phyloP scores from a whole-genome alignment of 768 basidiomycete species.

The Termitomyces sp. region DNA sequence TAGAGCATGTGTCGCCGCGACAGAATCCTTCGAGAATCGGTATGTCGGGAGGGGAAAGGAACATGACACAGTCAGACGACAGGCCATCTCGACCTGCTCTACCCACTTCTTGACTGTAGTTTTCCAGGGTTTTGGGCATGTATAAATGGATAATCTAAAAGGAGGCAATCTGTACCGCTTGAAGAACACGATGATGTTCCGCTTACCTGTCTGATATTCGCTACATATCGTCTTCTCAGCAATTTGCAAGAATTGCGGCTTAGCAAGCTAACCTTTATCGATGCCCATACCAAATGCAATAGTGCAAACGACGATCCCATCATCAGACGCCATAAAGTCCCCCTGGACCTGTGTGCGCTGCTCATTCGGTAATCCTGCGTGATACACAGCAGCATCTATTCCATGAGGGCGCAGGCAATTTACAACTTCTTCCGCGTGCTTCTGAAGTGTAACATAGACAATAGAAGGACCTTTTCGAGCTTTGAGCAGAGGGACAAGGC shows the following conservation, averaged over 20 bases:
- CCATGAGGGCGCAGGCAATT: conserved; percentile 8
- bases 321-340: conserved; percentile 11
- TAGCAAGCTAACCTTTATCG: conserved; percentile 4
- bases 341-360: conserved; percentile 9
- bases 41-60: conserved; percentile 41
- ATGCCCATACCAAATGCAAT: conserved; percentile 14
- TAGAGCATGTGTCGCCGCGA: conserved; percentile 45
- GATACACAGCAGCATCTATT: conserved; percentile 15
- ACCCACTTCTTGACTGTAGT: conserved; percentile 18
- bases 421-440: conserved; percentile 12
- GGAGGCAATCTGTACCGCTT: not conserved
- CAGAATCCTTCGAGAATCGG: conserved; percentile 47
- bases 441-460: conserved; percentile 19
- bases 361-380: conserved; percentile 16
- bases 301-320: conserved; percentile 1
- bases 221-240: not conserved
- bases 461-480: conserved; percentile 13
- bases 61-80: conserved; percentile 42
- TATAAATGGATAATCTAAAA: conserved; percentile 13
- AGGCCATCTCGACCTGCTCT: conserved; percentile 19
- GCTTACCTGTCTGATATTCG: not conserved
- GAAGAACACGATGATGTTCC: not conserved
- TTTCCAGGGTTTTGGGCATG: conserved; percentile 17
- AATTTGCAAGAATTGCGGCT: not conserved
- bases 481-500: conserved; percentile 14